Conservation (phyloP, 108 stramenopile genomes). For the Craspedostauros australis region DNA sequence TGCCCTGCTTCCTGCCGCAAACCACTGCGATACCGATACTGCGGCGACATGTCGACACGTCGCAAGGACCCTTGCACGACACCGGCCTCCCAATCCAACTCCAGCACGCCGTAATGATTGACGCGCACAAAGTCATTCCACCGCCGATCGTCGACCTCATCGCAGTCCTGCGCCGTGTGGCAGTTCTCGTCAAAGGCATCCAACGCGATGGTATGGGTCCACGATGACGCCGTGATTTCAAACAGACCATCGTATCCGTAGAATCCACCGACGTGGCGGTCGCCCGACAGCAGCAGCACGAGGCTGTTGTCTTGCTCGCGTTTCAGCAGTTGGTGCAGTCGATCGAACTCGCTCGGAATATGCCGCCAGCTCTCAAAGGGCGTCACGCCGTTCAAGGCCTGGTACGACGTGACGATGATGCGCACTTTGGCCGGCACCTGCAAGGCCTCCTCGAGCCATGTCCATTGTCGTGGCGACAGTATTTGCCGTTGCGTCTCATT, state of each 20-base stretch:
- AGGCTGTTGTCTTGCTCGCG: background rate
- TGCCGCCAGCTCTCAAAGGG: slow-evolving; percentile 16
- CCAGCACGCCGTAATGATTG: slow-evolving; percentile 20
- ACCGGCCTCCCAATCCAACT: slow-evolving; percentile 18
- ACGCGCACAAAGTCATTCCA: slow-evolving; percentile 14
- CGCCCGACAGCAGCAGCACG: slow-evolving; percentile 15
- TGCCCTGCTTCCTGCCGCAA: no score
- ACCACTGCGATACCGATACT: no score
- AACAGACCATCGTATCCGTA: background rate
- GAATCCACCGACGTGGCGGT: slow-evolving; percentile 26
- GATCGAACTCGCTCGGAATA: slow-evolving; percentile 9
- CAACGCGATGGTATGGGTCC: slow-evolving; percentile 22
- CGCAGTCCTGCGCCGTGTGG: slow-evolving; percentile 7
- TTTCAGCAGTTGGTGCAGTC: slow-evolving; percentile 3
- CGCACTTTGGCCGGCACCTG: slow-evolving; percentile 10
- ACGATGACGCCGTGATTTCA: slow-evolving; percentile 22
- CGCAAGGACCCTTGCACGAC: slow-evolving; percentile 3
- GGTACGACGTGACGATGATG: slow-evolving; percentile 17
- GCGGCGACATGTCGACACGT: slow-evolving; percentile 5
- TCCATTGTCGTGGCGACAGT: slow-evolving; percentile 13
- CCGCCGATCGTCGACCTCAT: slow-evolving; percentile 13
- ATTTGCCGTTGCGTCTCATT: slow-evolving; percentile 2
- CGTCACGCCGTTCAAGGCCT: slow-evolving; percentile 7
- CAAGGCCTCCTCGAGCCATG: slow-evolving; percentile 19
- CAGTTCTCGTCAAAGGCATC: slow-evolving; percentile 4